These are phyloP conservation scores for Pythium folliculosum DNA, from an alignment of 352 stramenopile species.

Conservation along the genomic window DNA sequence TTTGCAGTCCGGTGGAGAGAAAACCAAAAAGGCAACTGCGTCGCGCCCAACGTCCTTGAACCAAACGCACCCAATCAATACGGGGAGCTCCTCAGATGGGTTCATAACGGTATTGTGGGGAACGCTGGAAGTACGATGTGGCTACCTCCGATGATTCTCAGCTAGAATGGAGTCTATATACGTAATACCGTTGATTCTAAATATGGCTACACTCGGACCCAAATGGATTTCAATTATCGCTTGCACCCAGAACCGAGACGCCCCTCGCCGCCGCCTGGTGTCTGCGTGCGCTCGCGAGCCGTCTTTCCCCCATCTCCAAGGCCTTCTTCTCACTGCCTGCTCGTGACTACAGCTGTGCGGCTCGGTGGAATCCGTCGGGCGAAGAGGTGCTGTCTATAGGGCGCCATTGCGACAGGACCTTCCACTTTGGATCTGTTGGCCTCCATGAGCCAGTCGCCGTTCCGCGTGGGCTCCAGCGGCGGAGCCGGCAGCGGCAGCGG, in stretches of 20 bases:
- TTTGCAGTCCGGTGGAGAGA: not conserved
- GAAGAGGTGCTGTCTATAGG: no score
- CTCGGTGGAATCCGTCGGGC: no score
- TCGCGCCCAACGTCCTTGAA: constrained; percentile 2
- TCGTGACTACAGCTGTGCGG: no score
- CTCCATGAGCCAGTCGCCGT: constrained; percentile 33
- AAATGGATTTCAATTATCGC: not conserved
- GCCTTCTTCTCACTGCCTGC: no score
- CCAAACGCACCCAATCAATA: not conserved
- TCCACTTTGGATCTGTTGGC: no score
- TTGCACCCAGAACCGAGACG: not conserved
- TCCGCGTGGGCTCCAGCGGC: constrained; percentile 17
- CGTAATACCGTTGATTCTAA: not conserved
- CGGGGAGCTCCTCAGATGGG: not conserved
- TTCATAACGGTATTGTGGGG: not conserved
- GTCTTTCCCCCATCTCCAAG: no score
- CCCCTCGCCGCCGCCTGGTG: no score
- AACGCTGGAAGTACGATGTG: not conserved
- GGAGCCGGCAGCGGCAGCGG: not conserved
- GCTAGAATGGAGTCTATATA: not conserved
- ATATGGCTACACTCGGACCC: not conserved
- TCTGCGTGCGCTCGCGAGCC: no score
- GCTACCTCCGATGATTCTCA: not conserved
- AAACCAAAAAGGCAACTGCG: constrained; percentile 18
- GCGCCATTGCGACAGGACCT: no score